Evolutionary conservation across 345 rosid species (phyloP).

Genomic region (Nasturtium officinale): DNA sequence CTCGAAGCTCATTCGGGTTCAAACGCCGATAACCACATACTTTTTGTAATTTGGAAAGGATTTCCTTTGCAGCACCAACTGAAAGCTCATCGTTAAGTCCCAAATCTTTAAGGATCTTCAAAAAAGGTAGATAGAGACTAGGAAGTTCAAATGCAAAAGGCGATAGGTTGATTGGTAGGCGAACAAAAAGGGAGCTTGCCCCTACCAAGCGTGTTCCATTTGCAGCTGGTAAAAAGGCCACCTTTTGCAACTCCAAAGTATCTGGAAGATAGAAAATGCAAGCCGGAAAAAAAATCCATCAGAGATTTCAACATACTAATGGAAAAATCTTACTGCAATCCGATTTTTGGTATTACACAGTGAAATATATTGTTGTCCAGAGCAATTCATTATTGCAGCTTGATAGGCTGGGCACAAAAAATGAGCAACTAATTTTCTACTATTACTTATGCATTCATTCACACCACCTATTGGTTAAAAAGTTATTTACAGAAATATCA

Average conservation of each 20-base stretch:
- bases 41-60: conserved; percentile 73
- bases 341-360: conserved; percentile 5
- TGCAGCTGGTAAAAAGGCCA: conserved; percentile 91
- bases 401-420: conserved; percentile 22
- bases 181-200: conserved; percentile 74
- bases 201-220: conserved; percentile 91
- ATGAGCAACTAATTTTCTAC: conserved; percentile 7
- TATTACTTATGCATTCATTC: conserved; percentile 11
- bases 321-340: conserved; percentile 19
- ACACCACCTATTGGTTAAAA: conserved; percentile 1
- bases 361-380: conserved; percentile 3
- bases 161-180: conserved; percentile 73
- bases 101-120: conserved; percentile 79
- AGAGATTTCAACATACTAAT: conserved; percentile 14
- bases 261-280: conserved; percentile 50
- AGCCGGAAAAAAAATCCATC: conserved; percentile 8
- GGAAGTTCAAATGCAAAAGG: conserved; percentile 96
- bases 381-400: conserved; percentile 11
- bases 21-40: conserved; percentile 85
- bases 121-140: conserved; percentile 69
- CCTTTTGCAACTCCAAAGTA: conserved; percentile 62
- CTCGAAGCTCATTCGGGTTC: conserved; percentile 93
- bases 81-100: conserved; percentile 86
- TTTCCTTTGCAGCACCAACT: conserved; percentile 65
- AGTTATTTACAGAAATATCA: conserved; percentile 12